Evolutionary conservation across 2,329 filamentous ascomycete species (phyloP), one percentile per base, ranked within the genome.

Genomic region (Phaeosphaeriaceae sp.): DNA sequence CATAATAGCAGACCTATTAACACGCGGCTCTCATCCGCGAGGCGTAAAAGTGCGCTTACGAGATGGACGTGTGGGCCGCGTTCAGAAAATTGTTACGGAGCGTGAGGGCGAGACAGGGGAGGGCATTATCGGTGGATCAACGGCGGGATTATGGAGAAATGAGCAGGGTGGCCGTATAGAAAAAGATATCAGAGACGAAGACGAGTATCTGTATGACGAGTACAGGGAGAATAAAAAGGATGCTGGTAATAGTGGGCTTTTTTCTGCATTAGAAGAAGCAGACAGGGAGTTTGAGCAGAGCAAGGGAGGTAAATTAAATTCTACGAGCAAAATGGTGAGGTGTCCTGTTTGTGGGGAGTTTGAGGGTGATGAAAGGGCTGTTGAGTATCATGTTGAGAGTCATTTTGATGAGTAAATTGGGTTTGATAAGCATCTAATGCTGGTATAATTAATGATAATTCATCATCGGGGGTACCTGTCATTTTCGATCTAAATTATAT

Each of bases 31-130:
- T 59, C 89, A 93, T 63, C 87, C 88, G 2, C 81, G 87, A 8
- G 89, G 89, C 29, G 89, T 92, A 75, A 93, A 92, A 71, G 88
- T 92, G 18, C 83, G 89, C 2, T 77, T 93, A 5, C 74, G 77
- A 1, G 87, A 89, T 68, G 89, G 89, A 1, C 80, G 87, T 20
- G 83, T 93, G 2, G 89, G 89, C 2, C 77, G 89, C 13, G 89
- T 93, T 21, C 89, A 92, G 71, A 77, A 79, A 36, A 79, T 90
- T 71, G 76, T 73, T 2, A 50, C 13, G 45, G 66, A 36, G 54
- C 52, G 33, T 2, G 61, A 67, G 23, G 52, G 63, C 0, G 17
- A 49, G 33, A 46, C 37, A 16, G 69, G 67, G 8, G 66, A 70
- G 52, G 57, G 50, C n/a, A 15, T 56, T 16, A 68, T 60, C 44